Base-by-base conservation (phyloP, 2,329 filamentous ascomycete genomes). In the Tolypocladium sp. region DNA sequence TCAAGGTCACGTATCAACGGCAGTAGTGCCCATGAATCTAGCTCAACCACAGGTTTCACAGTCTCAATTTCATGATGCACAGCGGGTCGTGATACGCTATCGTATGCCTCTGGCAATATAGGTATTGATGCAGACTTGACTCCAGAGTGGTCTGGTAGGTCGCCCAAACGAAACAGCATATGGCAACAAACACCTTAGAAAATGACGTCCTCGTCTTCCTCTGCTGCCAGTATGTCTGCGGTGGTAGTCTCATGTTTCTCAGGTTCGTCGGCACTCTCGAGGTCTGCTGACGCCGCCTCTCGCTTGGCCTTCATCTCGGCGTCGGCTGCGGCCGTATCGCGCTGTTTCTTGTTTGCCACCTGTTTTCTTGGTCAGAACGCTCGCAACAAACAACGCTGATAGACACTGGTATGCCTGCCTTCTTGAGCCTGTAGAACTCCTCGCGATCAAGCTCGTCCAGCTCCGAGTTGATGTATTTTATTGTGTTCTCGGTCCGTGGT, bases 391-490 rank as follows among this genome's bases (percentile, higher is more conserved):
- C 22, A 30, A 38, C 10, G 22, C 7, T 13, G 13, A 40, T 8
- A 37, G 3, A 52, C 30, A 22, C 7, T 3, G 8, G 25, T 1
- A 13, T 22, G 42, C 44, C 55, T 62, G 69, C 77, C 81, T 99
- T 99, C 78, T 99, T 99, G 71, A 99, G 77, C 65, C 94, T 83
- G 77, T 97, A 99, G 74, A 99, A 99, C 73, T 99, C 94, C 73
- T 97, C 94, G 79, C 94, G 86, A 76, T 97, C 95, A 56, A 99
- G 81, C 77, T 99, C 94, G 71, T 99, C 94, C 20, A 99, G 84
- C 73, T 99, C 94, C 1, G 93, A 96, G 77, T 97, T 97, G 82
- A 97, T 97, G 71, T 97, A 99, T 77, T 96, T 97, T 79, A 99
- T 99, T n/a, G 94, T 99, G 70, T 97, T 99, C 74, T 99, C 94